Percentiles rank a stretch among this genome's conserved stretches.
Conservation (phyloP, 2,329 filamentous ascomycete species). For the Tolypocladium album region DNA sequence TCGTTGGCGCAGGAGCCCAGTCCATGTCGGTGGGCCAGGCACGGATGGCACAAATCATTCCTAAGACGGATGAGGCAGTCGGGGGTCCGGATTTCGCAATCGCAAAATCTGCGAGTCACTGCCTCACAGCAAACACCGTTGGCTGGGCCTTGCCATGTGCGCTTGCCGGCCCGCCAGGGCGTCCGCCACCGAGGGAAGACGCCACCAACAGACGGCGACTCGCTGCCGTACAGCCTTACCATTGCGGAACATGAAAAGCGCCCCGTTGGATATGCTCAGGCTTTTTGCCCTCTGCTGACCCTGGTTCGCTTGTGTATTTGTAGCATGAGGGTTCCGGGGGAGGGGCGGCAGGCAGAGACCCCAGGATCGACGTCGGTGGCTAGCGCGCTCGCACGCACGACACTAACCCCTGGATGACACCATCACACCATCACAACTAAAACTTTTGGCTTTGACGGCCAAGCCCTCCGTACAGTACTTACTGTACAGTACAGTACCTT, state of each 20-base stretch:
- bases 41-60: background rate
- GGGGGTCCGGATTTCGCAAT: constrained; percentile 9
- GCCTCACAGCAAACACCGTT: background rate
- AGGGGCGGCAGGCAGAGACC: background rate
- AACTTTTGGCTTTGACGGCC: background rate
- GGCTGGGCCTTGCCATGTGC: constrained; percentile 1
- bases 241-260: background rate
- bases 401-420: constrained; percentile 7
- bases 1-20: background rate
- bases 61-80: constrained; percentile 5
- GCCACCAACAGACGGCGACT: background rate
- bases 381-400: constrained; percentile 2
- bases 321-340: background rate
- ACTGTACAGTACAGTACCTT: too few species aligned
- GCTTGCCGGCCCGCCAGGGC: constrained; percentile 1
- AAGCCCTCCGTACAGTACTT: too few species aligned
- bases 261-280: background rate
- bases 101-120: constrained; percentile 4
- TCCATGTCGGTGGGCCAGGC: constrained; percentile 4
- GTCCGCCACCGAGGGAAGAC: background rate
- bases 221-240: background rate
- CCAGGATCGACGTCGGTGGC: constrained; percentile 2
- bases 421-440: constrained; percentile 3
- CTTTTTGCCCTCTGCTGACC: background rate
- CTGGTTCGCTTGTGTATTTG: background rate